Evolutionary conservation across 75 land plant genomes (phyloP).

Genomic region (Selaginella tamariscina): DNA sequence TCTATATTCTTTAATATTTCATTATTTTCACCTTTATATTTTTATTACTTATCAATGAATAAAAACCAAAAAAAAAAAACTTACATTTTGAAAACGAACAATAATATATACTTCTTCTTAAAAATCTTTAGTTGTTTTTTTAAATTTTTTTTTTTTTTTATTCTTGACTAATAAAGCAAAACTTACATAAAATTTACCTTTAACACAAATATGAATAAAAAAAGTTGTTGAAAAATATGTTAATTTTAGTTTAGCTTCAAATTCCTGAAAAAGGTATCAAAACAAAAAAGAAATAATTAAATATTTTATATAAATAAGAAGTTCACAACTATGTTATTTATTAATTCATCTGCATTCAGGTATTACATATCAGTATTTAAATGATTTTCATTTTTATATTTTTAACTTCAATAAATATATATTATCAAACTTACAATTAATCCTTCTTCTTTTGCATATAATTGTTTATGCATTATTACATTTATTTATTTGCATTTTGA

Average conservation of each 20-base stretch:
- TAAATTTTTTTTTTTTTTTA: background rate
- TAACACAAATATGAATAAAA: background rate
- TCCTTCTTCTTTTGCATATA: no score
- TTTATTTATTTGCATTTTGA: no score
- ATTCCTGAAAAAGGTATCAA: background rate
- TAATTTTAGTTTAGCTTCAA: background rate
- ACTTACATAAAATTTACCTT: background rate
- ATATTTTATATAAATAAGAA: background rate
- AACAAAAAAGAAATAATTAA: background rate
- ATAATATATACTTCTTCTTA: background rate
- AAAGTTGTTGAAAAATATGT: background rate
- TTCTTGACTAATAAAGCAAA: background rate
- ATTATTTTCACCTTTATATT: no score
- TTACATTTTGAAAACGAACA: background rate
- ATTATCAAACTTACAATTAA: no score
- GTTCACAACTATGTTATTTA: background rate
- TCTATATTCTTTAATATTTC: no score
- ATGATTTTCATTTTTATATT: no score
- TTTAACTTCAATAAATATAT: no score
- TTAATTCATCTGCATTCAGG: background rate
- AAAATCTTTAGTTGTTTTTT: background rate
- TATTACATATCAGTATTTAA: background rate
- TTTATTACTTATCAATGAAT: no score
- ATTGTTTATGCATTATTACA: no score
- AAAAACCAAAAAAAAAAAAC: background rate